phyloP scores from a whole-genome alignment of 1,284 basidiomycete species.

The Blastosporella zonata region DNA sequence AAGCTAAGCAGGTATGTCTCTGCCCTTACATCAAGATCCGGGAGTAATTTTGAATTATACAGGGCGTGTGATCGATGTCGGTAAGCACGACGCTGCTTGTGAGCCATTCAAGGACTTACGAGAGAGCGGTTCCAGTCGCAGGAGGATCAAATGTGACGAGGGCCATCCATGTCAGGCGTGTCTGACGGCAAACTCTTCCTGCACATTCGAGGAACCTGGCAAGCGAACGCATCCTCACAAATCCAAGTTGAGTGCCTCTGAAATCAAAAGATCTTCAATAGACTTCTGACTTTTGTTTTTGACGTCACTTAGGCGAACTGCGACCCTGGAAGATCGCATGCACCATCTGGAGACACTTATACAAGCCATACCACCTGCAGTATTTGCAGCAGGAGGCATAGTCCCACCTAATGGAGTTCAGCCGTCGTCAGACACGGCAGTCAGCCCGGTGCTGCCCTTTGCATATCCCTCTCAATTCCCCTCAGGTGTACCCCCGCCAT shows the following conservation, averaged over 20 bases:
- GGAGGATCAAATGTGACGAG: slow-evolving; percentile 81
- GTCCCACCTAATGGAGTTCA: slow-evolving; percentile 28
- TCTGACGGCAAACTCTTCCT: slow-evolving; percentile 70
- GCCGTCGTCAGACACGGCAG: slow-evolving; percentile 29
- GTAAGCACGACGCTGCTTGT: slow-evolving; percentile 40
- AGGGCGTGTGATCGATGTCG: slow-evolving; percentile 82
- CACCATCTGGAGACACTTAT: slow-evolving; percentile 79
- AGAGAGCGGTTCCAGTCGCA: slow-evolving; percentile 43
- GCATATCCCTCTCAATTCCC: slow-evolving; percentile 51
- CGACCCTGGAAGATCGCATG: slow-evolving; percentile 81
- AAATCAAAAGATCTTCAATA: neutral
- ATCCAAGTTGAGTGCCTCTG: slow-evolving; percentile 59
- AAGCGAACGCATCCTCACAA: slow-evolving; percentile 81
- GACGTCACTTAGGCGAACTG: slow-evolving; percentile 52
- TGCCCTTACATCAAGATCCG: neutral
- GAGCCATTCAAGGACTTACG: neutral
- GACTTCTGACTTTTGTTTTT: slow-evolving; percentile 2
- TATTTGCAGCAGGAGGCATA: slow-evolving; percentile 60
- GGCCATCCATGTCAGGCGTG: slow-evolving; percentile 84
- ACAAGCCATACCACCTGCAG: slow-evolving; percentile 74
- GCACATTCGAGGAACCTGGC: slow-evolving; percentile 81
- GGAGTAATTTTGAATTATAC: slow-evolving; percentile 7
- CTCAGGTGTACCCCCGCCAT: slow-evolving; percentile 71
- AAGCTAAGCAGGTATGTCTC: slow-evolving; percentile 71
- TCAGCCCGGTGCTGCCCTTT: slow-evolving; percentile 54